phyloP scores from a whole-genome alignment of 805 yeast species.

The Ogataea chonburiensis region DNA sequence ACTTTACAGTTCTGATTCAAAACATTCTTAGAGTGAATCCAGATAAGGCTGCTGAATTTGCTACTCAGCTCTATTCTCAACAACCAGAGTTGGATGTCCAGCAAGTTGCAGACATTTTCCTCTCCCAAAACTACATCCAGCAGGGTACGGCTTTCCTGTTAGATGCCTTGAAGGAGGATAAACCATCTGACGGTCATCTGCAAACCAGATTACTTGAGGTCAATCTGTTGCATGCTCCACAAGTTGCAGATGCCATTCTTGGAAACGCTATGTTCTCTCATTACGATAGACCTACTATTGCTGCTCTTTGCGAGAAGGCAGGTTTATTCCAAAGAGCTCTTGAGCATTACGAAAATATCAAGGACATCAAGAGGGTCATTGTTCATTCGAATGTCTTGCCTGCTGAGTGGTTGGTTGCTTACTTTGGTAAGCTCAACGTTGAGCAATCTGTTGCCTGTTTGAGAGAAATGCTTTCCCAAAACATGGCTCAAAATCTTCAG shows the following conservation, averaged over 20 bases:
- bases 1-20: slow-evolving; percentile 85
- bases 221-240: slow-evolving; percentile 94
- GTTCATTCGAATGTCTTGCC: slow-evolving; percentile 84
- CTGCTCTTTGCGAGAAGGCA: slow-evolving; percentile 91
- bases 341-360: slow-evolving; percentile 91
- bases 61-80: slow-evolving; percentile 69
- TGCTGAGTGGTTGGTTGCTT: slow-evolving; percentile 88
- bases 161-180: slow-evolving; percentile 91
- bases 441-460: slow-evolving; percentile 89
- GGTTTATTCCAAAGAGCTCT: slow-evolving; percentile 94
- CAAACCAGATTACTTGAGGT: slow-evolving; percentile 94
- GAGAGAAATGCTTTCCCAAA: slow-evolving; percentile 77
- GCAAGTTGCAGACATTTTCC: slow-evolving; percentile 87
- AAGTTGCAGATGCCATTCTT: slow-evolving; percentile 97
- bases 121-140: slow-evolving; percentile 90
- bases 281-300: slow-evolving; percentile 91
- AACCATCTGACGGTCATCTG: slow-evolving; percentile 91
- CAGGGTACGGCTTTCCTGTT: slow-evolving; percentile 97
- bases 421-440: slow-evolving; percentile 90
- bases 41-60: slow-evolving; percentile 98
- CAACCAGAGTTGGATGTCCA: slow-evolving; percentile 76
- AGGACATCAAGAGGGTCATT: slow-evolving; percentile 92
- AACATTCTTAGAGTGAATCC: slow-evolving; percentile 89
- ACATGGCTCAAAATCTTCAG: slow-evolving; percentile 84
- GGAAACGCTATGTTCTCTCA: slow-evolving; percentile 95